Evolutionary conservation across 2,329 filamentous ascomycete genomes (phyloP).

Genomic region (Aureobasidium subglaciale): DNA sequence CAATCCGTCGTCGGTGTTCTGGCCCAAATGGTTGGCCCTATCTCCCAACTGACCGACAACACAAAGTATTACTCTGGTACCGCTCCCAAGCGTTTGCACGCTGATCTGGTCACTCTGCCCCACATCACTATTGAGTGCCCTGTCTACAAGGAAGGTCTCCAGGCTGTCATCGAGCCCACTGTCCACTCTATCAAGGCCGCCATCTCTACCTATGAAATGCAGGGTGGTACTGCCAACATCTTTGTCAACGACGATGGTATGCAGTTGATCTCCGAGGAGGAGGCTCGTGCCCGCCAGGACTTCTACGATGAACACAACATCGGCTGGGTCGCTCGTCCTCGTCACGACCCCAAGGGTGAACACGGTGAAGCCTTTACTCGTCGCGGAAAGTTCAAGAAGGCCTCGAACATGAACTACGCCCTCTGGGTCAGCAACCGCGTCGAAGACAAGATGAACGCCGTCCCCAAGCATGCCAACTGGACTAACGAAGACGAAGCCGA

Average conservation of each 20-base stretch:
- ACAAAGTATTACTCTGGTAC: constrained; percentile 41
- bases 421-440: constrained; percentile 57
- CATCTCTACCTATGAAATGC: constrained; percentile 45
- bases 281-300: constrained; percentile 38
- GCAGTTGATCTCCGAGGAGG: constrained; percentile 48
- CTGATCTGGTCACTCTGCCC: constrained; percentile 31
- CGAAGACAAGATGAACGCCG: constrained; percentile 57
- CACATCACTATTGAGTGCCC: constrained; percentile 50
- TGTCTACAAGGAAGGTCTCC: constrained; percentile 37
- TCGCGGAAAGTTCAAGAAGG: constrained; percentile 64
- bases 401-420: constrained; percentile 67
- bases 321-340: constrained; percentile 43
- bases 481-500: constrained; percentile 60
- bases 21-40: constrained; percentile 38
- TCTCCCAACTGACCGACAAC: constrained; percentile 38
- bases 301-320: constrained; percentile 46
- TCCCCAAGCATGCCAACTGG: constrained; percentile 56
- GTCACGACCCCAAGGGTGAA: constrained; percentile 45
- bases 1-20: constrained; percentile 36
- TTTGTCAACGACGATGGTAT: constrained; percentile 64
- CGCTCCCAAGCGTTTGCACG: constrained; percentile 33
- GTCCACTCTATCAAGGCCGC: constrained; percentile 35
- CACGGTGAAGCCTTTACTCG: constrained; percentile 46
- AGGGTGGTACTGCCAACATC: constrained; percentile 60
- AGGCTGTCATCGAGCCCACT: constrained; percentile 33